Evolutionary conservation across 1,139 yeast genomes (phyloP).

Genomic region (Pichia sp.): DNA sequence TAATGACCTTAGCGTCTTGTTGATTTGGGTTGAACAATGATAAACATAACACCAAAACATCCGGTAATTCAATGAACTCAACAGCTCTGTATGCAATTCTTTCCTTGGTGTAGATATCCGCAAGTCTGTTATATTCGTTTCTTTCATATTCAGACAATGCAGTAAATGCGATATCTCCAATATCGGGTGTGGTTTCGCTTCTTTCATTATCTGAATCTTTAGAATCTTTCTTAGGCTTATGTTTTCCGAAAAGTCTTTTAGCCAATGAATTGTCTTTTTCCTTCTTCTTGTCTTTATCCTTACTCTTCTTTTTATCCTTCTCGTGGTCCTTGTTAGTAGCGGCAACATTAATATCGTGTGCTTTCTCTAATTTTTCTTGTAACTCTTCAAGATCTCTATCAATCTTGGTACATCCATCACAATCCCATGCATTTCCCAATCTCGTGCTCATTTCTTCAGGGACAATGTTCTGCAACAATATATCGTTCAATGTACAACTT

Average conservation of each 20-base stretch:
- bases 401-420: slow-evolving; percentile 69
- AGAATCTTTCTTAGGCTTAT: neutral
- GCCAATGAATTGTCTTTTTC: slow-evolving; percentile 10
- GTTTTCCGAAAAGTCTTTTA: slow-evolving; percentile 5
- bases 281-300: slow-evolving; percentile 1
- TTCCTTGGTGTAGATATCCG: slow-evolving; percentile 20
- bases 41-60: slow-evolving; percentile 31
- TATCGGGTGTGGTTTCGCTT: slow-evolving; percentile 1
- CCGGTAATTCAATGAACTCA: slow-evolving; percentile 31
- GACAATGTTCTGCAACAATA: slow-evolving; percentile 24
- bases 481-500: slow-evolving; percentile 23
- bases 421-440: slow-evolving; percentile 73
- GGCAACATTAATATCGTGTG: slow-evolving; percentile 8
- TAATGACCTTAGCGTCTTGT: slow-evolving; percentile 22
- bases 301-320: slow-evolving; percentile 12
- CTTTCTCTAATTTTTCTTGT: slow-evolving; percentile 17
- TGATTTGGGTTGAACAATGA: slow-evolving; percentile 32
- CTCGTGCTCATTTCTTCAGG: slow-evolving; percentile 59
- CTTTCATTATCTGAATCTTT: slow-evolving; percentile 7
- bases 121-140: slow-evolving; percentile 22
- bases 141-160: slow-evolving; percentile 19
- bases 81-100: slow-evolving; percentile 27
- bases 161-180: slow-evolving; percentile 2
- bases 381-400: slow-evolving; percentile 38
- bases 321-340: slow-evolving; percentile 12